Evolutionary conservation across 2,329 filamentous ascomycete genomes (phyloP), one percentile per base, ranked within the genome.

Genomic region (Claviceps humidiphila): DNA sequence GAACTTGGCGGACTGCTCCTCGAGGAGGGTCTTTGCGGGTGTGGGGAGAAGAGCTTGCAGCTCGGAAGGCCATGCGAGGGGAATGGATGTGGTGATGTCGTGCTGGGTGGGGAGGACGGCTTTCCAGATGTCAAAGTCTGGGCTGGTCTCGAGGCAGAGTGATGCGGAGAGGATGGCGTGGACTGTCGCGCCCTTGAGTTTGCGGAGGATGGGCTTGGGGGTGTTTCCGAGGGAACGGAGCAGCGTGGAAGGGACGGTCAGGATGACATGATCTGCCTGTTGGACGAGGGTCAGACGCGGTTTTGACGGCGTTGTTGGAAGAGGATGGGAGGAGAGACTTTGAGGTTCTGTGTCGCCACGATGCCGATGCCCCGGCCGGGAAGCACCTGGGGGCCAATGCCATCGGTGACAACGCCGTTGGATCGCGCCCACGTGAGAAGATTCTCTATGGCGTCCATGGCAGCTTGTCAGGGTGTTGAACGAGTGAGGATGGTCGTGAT

Each of bases 321-420:
- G 30, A 34, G 48, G 22, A 34, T 8, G 39, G 30, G 13, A 43
- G 37, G 44, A 26, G 49, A 37, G 3, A 87, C 86, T 69, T 84
- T 71, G 55, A 93, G 75, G 14, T 76, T 69, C 30, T 77, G 75
- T 13, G 79, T 82, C 5, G 88, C 84, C 49, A 90, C 75, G 53
- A 95, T 81, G 47, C 90, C 89, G 51, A 93, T 77, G 30, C 89
- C 89, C 51, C 85, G 76, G 1, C 82, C 85, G 5, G 82, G 78
- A 16, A 95, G 81, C 41, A 72, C 72, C 42, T 80, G 75, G 5
- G 88, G 82, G 2, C 72, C 71, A 47, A 94, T 80, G 30, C 82
- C 82, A 59, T 84, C 74, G 58, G 89, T 77, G 39, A 75, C 67
- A 30, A 94, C 76, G 14, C 85, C 86, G 53, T 80, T 75, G 1